Evolutionary conservation across 306 rosid species (phyloP).

Genomic region (Fragaria iinumae): DNA sequence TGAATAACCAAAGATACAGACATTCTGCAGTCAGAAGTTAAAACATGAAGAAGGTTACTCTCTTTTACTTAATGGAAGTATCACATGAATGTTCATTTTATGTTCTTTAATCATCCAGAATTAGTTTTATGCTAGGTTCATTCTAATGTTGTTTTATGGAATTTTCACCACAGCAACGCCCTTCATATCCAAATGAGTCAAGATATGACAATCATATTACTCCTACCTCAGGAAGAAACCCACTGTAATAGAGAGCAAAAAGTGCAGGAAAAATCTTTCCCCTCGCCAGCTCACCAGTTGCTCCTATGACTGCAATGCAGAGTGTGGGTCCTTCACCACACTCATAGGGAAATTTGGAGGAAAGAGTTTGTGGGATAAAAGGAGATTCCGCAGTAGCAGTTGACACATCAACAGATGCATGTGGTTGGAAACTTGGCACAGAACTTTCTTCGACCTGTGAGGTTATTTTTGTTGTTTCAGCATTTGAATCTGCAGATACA

Average conservation of each 20-base stretch:
- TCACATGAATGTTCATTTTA: not conserved
- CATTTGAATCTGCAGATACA: slow-evolving; percentile 24
- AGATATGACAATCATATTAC: not conserved
- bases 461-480: slow-evolving; percentile 15
- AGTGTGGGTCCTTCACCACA: slow-evolving; percentile 52
- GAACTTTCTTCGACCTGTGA: slow-evolving; percentile 28
- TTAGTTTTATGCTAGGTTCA: not conserved
- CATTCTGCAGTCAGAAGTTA: slow-evolving; percentile 61
- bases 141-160: not conserved
- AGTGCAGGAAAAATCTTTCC: slow-evolving; percentile 85
- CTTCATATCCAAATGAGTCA: not conserved
- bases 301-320: slow-evolving; percentile 85
- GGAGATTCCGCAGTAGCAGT: slow-evolving; percentile 34
- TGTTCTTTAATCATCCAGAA: not conserved
- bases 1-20: slow-evolving; percentile 83
- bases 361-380: slow-evolving; percentile 39
- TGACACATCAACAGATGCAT: slow-evolving; percentile 31
- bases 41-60: slow-evolving; percentile 16
- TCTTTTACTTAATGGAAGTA: not conserved
- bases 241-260: slow-evolving; percentile 85
- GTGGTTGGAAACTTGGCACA: slow-evolving; percentile 21
- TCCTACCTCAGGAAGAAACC: slow-evolving; percentile 88
- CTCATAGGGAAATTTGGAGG: slow-evolving; percentile 27
- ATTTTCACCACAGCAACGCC: not conserved
- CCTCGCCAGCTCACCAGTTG: slow-evolving; percentile 91